Evolutionary conservation across 2,329 filamentous ascomycete genomes (phyloP).

Genomic region (Calonectria pseudoreteaudii): DNA sequence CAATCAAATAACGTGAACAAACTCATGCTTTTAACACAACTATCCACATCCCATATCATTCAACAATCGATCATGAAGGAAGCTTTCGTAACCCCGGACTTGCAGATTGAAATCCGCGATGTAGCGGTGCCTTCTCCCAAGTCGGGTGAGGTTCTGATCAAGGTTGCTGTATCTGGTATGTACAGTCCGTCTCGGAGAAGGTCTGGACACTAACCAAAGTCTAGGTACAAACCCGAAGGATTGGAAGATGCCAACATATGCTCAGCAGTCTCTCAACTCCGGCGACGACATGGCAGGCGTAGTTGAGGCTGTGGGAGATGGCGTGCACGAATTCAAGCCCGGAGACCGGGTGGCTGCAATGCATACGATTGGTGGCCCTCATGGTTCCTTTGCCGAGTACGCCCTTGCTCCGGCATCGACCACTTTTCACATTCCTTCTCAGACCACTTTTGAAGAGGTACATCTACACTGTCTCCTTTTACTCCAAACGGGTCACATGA

Average conservation of each 20-base stretch:
- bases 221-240: neutral
- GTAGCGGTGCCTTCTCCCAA: neutral
- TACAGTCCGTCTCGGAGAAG: too few species aligned
- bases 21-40: neutral
- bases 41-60: neutral
- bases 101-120: neutral
- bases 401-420: neutral
- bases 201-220: neutral
- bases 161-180: neutral
- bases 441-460: neutral
- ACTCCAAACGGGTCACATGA: neutral
- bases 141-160: neutral
- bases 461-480: neutral
- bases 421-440: neutral
- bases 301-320: neutral
- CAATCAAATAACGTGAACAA: neutral
- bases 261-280: neutral
- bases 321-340: neutral
- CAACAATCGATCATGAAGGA: neutral
- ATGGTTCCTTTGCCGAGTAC: neutral
- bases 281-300: neutral
- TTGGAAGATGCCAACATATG: neutral
- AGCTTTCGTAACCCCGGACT: neutral
- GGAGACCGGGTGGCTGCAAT: neutral
- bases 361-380: neutral